Base-by-base conservation (phyloP, 73 alveolate species). In the Tetrahymena elliotti region DNA sequence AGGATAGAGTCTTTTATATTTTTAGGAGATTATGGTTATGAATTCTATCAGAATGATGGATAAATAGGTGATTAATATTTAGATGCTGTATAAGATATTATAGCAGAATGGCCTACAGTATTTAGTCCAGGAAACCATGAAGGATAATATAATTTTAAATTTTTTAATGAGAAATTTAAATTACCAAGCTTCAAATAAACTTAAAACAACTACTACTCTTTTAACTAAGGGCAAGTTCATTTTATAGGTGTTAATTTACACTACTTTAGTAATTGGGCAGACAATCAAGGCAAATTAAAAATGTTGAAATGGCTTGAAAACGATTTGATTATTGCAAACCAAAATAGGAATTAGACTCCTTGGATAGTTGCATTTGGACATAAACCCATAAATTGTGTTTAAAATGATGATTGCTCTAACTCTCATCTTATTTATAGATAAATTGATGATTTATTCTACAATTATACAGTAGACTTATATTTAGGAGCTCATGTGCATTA, bases 311-410 rank as follows among this genome's bases (percentile, higher is more conserved):
- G 88, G 88, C 38, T 68, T 27, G 88, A 68, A 68, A 24, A 68
- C 10, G 88, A 68, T 31, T 68, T 68, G 38, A 68, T 68, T 6
- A 68, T 27, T 11, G 88, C 88, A 22, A 68, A 68, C n/a, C 13
- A 68, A 68, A 68, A 92, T 88, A 84, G 96, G 34, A 36, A 94
- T 31, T 27, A 88, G 36, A 68, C 93, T 41, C 96, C 96, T 33
- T 94, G 96, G 96, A 39, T 94, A 18, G 38, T 94, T 33, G 95
- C 93, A 5, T 94, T 94, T 92, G 83, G 93, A 20, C 96, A 94
- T 36, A 84, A 94, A 52, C 95, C 96, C 33, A 41, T 94, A 20
- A 40, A 94, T 52, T 94, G 96, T 52, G 93, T 41, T 35, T 33
- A 34, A 36, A 94, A 94, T 52, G 95, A 84, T 39, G 33, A 94